Percentiles rank a stretch among this genome's conserved stretches.
These are phyloP conservation scores for Apiotrichum brassicae DNA, from an alignment of 1,284 basidiomycete species.

Conservation along the genomic window DNA sequence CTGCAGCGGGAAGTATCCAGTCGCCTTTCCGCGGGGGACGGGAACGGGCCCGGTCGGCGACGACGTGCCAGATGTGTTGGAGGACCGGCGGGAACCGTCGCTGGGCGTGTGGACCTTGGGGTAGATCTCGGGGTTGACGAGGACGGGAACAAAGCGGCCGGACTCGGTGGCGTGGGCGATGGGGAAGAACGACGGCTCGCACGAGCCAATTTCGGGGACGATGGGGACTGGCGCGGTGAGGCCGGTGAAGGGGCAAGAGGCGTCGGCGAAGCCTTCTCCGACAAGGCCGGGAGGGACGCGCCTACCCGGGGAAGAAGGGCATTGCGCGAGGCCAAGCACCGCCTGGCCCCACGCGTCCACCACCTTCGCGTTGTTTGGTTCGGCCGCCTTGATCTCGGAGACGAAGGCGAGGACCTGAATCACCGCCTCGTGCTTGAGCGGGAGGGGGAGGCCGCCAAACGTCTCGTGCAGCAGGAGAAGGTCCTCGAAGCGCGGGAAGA, in stretches of 20 bases:
- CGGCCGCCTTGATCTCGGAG: neutral
- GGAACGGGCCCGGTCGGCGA: neutral
- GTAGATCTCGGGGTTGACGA: neutral
- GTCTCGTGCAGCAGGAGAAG: neutral
- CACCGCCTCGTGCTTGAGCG: neutral
- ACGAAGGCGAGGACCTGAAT: neutral
- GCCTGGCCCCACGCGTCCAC: neutral
- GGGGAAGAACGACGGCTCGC: neutral
- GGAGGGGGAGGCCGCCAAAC: conserved; percentile 1
- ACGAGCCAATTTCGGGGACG: neutral
- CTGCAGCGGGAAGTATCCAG: neutral
- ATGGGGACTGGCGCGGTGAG: neutral
- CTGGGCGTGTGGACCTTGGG: no score
- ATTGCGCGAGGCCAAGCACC: neutral
- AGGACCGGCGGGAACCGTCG: neutral
- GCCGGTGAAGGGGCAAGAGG: no score
- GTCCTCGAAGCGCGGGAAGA: neutral
- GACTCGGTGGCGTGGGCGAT: neutral
- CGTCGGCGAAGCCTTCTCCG: no score
- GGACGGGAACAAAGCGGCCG: neutral
- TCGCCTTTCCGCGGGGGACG: neutral
- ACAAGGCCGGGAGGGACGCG: neutral
- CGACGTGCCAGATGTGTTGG: neutral
- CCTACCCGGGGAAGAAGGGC: neutral
- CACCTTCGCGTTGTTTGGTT: neutral